These are phyloP conservation scores for Opeltia flavorubescens DNA, from an alignment of 495 filamentous ascomycete genomes.

Conservation along the genomic window DNA sequence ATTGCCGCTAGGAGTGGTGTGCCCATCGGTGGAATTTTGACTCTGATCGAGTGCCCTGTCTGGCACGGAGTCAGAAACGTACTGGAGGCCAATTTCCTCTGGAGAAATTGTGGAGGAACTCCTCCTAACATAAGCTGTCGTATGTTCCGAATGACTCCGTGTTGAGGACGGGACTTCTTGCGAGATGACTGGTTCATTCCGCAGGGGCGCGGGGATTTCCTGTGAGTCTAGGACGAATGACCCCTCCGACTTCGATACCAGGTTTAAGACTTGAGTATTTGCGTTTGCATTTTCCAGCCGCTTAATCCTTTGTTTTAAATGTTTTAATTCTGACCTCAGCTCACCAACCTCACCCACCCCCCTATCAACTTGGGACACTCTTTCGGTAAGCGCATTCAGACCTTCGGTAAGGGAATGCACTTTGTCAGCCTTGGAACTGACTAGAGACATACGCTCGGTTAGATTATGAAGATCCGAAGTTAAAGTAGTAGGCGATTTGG, in stretches of 20 bases:
- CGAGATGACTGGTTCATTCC: neutral
- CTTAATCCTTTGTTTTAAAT: conserved; percentile 3
- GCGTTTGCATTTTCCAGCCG: neutral
- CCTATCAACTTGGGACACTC: neutral
- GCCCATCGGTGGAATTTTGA: neutral
- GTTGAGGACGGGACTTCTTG: neutral
- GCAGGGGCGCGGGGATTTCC: neutral
- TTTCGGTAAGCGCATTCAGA: neutral
- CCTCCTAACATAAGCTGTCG: neutral
- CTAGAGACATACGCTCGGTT: neutral
- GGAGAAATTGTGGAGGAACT: neutral
- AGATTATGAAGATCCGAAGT: neutral
- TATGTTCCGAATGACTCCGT: neutral
- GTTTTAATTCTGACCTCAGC: neutral
- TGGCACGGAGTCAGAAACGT: too few species aligned
- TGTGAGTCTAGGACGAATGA: neutral
- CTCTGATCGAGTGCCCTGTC: too few species aligned
- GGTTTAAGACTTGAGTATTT: neutral
- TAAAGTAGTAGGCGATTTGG: neutral
- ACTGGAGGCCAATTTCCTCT: too few species aligned
- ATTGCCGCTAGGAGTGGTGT: neutral
- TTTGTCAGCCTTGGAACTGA: neutral
- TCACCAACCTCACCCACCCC: neutral
- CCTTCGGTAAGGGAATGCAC: neutral
- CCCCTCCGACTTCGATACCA: neutral